Base-by-base conservation (phyloP, 1,139 yeast genomes). In the Meyerozyma athensensis region DNA sequence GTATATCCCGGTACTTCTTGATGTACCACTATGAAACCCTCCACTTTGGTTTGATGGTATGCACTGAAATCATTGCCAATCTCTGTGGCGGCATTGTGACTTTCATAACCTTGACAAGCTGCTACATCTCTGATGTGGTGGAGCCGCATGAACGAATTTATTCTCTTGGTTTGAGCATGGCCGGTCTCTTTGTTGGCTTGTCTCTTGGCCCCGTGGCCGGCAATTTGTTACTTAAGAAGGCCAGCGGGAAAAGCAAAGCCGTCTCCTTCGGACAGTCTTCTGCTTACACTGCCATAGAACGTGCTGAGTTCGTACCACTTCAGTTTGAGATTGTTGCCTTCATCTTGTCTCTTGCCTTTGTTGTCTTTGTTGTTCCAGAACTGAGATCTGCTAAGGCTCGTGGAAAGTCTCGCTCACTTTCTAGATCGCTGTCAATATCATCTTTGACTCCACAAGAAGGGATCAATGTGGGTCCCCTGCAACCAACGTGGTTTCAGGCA, bases 181-280 rank as follows among this genome's bases (percentile, higher is more conserved):
- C 89, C 0, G 60, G 75, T 18, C 51, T 82, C 41, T 81, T 73
- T 49, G 63, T 71, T 4, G 90, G 90, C 0, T 53, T 79, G 44
- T 80, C 83, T 1, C 19, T 73, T 12, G 92, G 92, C 1, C 94
- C 95, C 0, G 41, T 78, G 24, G 39, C 72, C 2, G 85, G 86
- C 1, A 77, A 81, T 38, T 39, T 65, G 6, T 37, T 42, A 42
- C 61, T 39, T 12, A 12, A 10, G 19, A 17, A 5, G 18, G 21
- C 23, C 18, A 13, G 9, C 12, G 19, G 26, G 5, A 3, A 6
- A 5, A 12, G 17, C 23, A 23, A 24, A 18, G 10, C 10, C 5
- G 13, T 21, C 2, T 10, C 30, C 13, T 7, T 19, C 13, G 16
- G 19, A 7, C 32, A 16, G 32, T 24, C 28, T 4, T 21, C 23